Percentiles rank a stretch among this genome's conserved stretches.
phyloP scores from a whole-genome alignment of 192 early-diverging fungal species.

The Entrophospora sp. region DNA sequence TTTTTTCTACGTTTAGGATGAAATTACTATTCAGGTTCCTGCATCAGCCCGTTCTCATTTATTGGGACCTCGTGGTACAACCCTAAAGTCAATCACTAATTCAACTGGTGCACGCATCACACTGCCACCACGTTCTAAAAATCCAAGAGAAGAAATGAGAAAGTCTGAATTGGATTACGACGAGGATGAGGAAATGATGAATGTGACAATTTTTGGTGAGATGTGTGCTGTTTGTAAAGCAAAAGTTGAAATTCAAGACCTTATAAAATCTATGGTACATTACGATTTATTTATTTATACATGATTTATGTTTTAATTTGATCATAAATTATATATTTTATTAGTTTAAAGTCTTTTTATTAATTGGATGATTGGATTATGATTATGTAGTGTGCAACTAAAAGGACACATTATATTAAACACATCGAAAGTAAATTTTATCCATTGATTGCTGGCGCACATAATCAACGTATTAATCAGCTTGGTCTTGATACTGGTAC shows the following conservation, averaged over 20 bases:
- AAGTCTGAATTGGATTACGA: slow-evolving; percentile 39
- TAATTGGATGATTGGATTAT: no score
- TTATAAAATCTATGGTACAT: slow-evolving; percentile 63
- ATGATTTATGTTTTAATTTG: slow-evolving; percentile 1
- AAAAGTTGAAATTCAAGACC: slow-evolving; percentile 70
- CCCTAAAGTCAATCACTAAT: slow-evolving; percentile 65
- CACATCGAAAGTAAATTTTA: slow-evolving; percentile 63
- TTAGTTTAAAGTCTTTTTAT: no score
- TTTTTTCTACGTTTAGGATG: slow-evolving; percentile 24
- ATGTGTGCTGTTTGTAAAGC: slow-evolving; percentile 71
- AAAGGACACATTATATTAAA: slow-evolving; percentile 54
- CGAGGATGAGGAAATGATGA: slow-evolving; percentile 55
- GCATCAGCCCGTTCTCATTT: slow-evolving; percentile 72
- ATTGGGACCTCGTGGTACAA: slow-evolving; percentile 74
- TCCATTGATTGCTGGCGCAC: slow-evolving; percentile 77
- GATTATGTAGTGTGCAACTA: slow-evolving; percentile 61
- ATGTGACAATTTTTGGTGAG: slow-evolving; percentile 77
- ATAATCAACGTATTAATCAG: slow-evolving; percentile 49
- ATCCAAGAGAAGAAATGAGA: slow-evolving; percentile 30
- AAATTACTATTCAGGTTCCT: slow-evolving; percentile 57
- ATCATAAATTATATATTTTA: no score
- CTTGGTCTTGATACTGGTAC: slow-evolving; percentile 56
- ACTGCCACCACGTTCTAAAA: slow-evolving; percentile 52
- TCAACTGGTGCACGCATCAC: slow-evolving; percentile 69
- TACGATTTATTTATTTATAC: not conserved